Percentiles rank a stretch among this genome's conserved stretches.
phyloP scores from a whole-genome alignment of 345 rosid genomes.

The Salix caprea region DNA sequence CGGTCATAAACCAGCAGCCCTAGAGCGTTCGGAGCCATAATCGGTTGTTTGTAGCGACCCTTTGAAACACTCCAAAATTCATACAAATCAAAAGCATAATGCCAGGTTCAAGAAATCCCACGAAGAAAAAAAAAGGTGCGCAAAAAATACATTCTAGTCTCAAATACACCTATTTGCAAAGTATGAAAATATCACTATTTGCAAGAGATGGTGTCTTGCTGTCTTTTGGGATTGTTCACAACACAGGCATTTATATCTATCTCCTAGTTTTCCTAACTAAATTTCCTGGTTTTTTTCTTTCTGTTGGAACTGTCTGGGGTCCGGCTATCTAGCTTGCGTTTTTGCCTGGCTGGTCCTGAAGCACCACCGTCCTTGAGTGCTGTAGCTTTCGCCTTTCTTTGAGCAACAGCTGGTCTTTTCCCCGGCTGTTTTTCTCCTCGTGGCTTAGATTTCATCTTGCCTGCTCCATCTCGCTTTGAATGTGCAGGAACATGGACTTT shows the following conservation, averaged over 20 bases:
- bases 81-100: not conserved
- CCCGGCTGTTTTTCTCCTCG: conserved; percentile 27
- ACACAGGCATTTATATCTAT: not conserved
- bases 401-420: conserved; percentile 84
- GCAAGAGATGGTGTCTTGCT: not conserved
- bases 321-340: conserved; percentile 63
- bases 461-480: conserved; percentile 29
- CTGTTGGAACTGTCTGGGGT: conserved; percentile 50
- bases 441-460: conserved; percentile 34
- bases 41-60: not conserved
- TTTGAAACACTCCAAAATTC: not conserved
- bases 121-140: not conserved
- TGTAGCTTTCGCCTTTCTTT: conserved; percentile 62
- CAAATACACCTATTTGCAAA: too few relatives aligned
- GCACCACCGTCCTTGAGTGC: conserved; percentile 36
- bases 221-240: not conserved
- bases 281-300: conserved; percentile 56
- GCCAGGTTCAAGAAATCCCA: not conserved
- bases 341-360: conserved; percentile 42
- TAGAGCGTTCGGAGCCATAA: too few relatives aligned
- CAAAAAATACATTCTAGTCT: not conserved
- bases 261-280: conserved; percentile 13
- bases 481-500: conserved; percentile 23
- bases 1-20: too few relatives aligned
- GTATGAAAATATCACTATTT: not conserved